Evolutionary conservation across 768 basidiomycete species (phyloP), one percentile per base, ranked within the genome.

Genomic region (Krasilnikovozyma curviuscula): DNA sequence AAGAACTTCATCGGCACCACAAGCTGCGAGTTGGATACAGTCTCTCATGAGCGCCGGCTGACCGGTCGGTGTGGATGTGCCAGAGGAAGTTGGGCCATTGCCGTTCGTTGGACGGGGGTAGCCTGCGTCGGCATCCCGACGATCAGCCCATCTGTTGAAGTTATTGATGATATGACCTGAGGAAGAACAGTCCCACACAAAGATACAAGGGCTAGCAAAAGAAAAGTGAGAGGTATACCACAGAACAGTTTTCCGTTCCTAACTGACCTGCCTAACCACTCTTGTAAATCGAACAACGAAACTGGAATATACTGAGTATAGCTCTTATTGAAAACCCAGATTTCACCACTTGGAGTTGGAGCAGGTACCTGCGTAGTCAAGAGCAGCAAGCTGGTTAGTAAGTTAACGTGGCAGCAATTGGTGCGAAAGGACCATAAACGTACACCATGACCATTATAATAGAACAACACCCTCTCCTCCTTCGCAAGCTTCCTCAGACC

Each of bases 281-380:
- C 74, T 62, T 97, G 89, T 14, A 98, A 71, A 57, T 98, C 93
- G 63, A 80, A 80, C 35, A 98, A 69, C 16, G 85, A 88, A 10
- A 97, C 82, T 0, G 93, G 93, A 50, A 97, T 97, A 61, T 98
- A 98, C 65, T 98, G 91, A 0, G 93, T 95, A 64, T 97, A 97
- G 56, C 77, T 81, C 59, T 78, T 73, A 65, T 98, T 97, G 70
- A 98, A 98, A 48, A 93, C 89, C 93, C 93, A 98, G 44, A 98
- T 72, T 65, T 98, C 93, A 21, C 93, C 69, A 54, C 83, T 88
- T 0, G 82, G 71, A 0, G 93, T 97, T 10, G 93, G 93, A 59
- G 50, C 50, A 7, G 50, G 50, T 7, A 52, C 50, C 45, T 47
- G 28, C 14, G 21, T 14, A 21, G 12, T 2, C 5, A 14, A 10